A percentile compares a stretch with the other conserved stretches of the same genome.
Conservation (phyloP, 164 flowering plant species). For the Buxus sempervirens region DNA sequence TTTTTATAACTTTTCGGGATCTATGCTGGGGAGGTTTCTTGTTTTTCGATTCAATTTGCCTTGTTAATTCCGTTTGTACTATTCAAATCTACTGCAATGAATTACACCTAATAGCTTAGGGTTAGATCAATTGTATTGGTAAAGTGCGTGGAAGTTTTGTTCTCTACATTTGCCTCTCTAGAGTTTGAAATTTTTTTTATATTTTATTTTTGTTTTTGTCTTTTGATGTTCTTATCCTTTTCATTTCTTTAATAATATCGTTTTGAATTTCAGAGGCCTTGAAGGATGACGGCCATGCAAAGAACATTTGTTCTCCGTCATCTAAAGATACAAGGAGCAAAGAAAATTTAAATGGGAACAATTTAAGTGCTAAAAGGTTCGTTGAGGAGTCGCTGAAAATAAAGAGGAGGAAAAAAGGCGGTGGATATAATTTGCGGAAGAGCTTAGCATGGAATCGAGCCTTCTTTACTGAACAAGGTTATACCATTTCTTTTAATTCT, state of each 20-base stretch:
- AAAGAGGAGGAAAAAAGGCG: slow-evolving; percentile 73
- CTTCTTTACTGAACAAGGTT: slow-evolving; percentile 94
- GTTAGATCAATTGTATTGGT: background rate
- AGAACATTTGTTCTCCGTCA: slow-evolving; percentile 15
- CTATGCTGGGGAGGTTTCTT: background rate
- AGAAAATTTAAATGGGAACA: slow-evolving; percentile 48
- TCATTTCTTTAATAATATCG: background rate
- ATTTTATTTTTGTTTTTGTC: background rate
- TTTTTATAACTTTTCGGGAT: no score
- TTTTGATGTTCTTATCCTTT: no score
- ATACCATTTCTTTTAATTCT: background rate
- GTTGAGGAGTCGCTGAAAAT: slow-evolving; percentile 48
- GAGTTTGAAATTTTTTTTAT: background rate
- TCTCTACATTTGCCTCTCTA: no score
- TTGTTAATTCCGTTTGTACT: slow-evolving; percentile 10
- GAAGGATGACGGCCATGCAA: slow-evolving; percentile 12
- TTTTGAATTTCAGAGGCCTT: slow-evolving; percentile 19
- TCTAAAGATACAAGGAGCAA: slow-evolving; percentile 25
- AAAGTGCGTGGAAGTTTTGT: no score
- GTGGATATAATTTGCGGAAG: slow-evolving; percentile 74
- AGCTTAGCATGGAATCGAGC: slow-evolving; percentile 95
- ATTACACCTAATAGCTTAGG: background rate
- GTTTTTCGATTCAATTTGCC: background rate
- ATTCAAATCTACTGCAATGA: background rate
- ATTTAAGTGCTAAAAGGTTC: slow-evolving; percentile 28